phyloP scores from a whole-genome alignment of 2,329 filamentous ascomycete species.

The Arthroderma sp. region DNA sequence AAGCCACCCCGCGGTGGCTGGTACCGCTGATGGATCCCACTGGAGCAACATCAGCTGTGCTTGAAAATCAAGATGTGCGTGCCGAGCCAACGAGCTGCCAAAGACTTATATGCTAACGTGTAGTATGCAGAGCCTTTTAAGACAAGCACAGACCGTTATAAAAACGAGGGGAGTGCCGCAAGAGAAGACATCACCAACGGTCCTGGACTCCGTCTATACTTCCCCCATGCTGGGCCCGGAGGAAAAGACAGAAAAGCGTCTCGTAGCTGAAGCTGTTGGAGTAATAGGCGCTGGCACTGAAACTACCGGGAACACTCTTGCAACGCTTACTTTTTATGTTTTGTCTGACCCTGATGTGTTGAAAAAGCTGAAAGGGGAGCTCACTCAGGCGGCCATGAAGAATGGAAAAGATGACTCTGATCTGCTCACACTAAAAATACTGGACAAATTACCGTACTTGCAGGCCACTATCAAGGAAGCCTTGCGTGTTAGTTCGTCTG shows the following conservation, averaged over 20 bases:
- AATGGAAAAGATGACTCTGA: too few relatives aligned
- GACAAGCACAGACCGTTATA: neutral
- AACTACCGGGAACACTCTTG: constrained; percentile 18
- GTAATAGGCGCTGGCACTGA: constrained; percentile 22
- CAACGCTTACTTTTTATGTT: constrained; percentile 11
- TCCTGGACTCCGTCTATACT: neutral
- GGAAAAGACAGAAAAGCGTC: constrained; percentile 18
- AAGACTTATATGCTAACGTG: neutral
- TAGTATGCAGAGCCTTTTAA: neutral
- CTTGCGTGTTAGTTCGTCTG: constrained; percentile 10
- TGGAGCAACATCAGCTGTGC: neutral
- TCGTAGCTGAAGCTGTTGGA: constrained; percentile 20
- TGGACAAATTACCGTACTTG: constrained; percentile 5
- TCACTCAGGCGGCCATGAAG: neutral
- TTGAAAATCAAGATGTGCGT: neutral
- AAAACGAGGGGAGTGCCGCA: neutral
- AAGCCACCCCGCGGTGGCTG: constrained; percentile 14
- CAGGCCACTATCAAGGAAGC: constrained; percentile 6
- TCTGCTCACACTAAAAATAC: neutral
- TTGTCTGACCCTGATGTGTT: constrained; percentile 4
- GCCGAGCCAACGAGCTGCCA: neutral
- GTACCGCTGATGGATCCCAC: constrained; percentile 8
- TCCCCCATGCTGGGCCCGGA: neutral
- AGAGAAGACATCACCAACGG: neutral
- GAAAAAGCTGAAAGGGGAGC: constrained; percentile 6